Conservation (phyloP, 306 rosid genomes). For the Abrus pulchellus region DNA sequence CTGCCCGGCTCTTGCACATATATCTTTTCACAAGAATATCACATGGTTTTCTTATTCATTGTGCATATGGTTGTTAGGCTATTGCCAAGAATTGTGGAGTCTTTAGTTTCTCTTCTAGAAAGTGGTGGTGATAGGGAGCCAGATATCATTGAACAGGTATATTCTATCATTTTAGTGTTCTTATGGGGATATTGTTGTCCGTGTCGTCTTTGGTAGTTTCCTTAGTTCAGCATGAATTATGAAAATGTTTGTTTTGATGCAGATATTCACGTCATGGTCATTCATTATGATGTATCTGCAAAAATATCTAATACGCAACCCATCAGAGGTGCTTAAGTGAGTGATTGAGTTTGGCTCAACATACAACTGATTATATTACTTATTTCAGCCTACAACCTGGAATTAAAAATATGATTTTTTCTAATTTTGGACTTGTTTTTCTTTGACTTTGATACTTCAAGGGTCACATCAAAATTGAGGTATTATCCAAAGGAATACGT, state of each 20-base stretch:
- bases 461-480: constrained; percentile 79
- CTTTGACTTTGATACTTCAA: constrained; percentile 49
- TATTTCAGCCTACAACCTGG: constrained; percentile 24
- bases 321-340: constrained; percentile 76
- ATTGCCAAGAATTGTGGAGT: constrained; percentile 70
- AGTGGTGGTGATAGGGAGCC: constrained; percentile 92
- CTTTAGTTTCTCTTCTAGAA: constrained; percentile 77
- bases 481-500: constrained; percentile 81
- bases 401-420: constrained; percentile 24
- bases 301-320: constrained; percentile 70
- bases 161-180: constrained; percentile 37
- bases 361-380: constrained; percentile 14
- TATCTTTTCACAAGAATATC: constrained; percentile 3
- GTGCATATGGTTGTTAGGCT: constrained; percentile 62
- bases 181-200: constrained; percentile 4
- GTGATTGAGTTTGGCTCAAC: constrained; percentile 47
- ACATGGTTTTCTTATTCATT: constrained; percentile 35
- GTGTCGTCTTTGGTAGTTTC: constrained; percentile 34
- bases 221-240: constrained; percentile 1
- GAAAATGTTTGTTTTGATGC: constrained; percentile 47
- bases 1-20: constrained; percentile 9
- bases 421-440: constrained; percentile 36
- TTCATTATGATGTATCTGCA: constrained; percentile 82
- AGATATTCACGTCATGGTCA: constrained; percentile 91
- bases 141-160: constrained; percentile 88